Base-by-base conservation (phyloP, 768 basidiomycete genomes). In the Ramaria sp. region DNA sequence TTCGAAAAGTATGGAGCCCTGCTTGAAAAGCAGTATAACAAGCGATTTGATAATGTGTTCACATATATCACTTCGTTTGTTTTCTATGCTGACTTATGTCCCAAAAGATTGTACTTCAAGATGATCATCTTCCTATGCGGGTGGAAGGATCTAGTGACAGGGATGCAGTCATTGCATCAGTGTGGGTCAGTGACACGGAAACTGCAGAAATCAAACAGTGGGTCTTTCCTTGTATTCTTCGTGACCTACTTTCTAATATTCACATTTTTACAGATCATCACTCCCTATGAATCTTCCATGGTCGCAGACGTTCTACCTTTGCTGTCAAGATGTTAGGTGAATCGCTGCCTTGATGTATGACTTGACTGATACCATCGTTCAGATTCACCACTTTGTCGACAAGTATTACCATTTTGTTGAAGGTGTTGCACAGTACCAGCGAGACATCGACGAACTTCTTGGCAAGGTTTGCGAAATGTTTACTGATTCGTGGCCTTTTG, bases 321-420 rank as follows among this genome's bases (percentile, higher is more conserved):
- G 91, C 64, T 97, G 95, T 67, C 87, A 90, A 74, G 83, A 89
- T 65, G 90, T 90, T 67, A 30, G 75, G 13, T 59, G 34, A 57
- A 19, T 38, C 51, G n/a, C 13, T 47, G 19, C 9, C 51, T 60
- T 37, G 41, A 53, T 53, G 30, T n/a, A 27, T 42, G n/a, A 39
- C 17, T 34, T 13, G 9, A 54, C 42, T 3, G 4, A 9, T 27
- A 54, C 50, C 41, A 13, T 38, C 30, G 45, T 27, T 30, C 72
- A 95, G 83, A 88, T 95, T 59, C 84, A 91, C 24, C 76, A 75
- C 43, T 97, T 95, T 65, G 88, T 96, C 39, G 88, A 93, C 63
- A 91, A 91, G 63, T 98, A 96, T 72, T 95, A 97, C 67, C 85
- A 91, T 22, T 99, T 98, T 68, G 83, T 94, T 0, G 96, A 99